Evolutionary conservation across 805 yeast species (phyloP), one percentile per base, ranked within the genome.

Genomic region (Hanseniaspora guilliermondii): DNA sequence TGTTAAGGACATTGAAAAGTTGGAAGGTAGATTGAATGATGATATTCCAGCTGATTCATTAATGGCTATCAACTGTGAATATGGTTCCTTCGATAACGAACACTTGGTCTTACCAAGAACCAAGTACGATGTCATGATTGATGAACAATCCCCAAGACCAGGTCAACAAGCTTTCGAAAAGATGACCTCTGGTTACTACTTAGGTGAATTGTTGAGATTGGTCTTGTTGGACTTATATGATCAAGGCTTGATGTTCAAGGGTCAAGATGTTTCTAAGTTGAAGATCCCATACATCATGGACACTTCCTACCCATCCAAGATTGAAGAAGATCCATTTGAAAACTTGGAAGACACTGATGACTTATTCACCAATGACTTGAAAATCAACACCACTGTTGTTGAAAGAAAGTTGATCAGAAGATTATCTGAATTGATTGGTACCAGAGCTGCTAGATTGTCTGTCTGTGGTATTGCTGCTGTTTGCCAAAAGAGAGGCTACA

Each of bases 21-120:
- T 91, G 61, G 80, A 79, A 62, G 95, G 93, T 57, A 72, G 70
- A 62, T 68, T 83, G 53, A 76, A 80, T 32, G 72, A 69, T 42
- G 96, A 87, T 65, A 77, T 87, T 61, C 65, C 78, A 38, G 69
- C 65, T 6, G 78, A 77, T 49, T 76, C 84, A 42, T 81, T 83
- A 59, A 89, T 91, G 95, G 96, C 96, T 54, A 91, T 91, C 69
- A 91, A 91, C 76, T 88, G 97, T 76, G 98, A 91, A 74, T 91
- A 91, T 73, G 97, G 98, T 65, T 91, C 97, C 6, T 91, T 91
- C 67, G 97, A 91, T 69, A 89, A 87, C 67, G 96, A 87, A 70
- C 94, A 84, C 64, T 56, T 61, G 9, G 78, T 82, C 36, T 76
- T 91, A 62, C 97, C 97, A 66, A 80, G 96, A 73, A 89, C 95